Conservation (phyloP, 805 yeast genomes). For the Zygoascus biomembranicola region DNA sequence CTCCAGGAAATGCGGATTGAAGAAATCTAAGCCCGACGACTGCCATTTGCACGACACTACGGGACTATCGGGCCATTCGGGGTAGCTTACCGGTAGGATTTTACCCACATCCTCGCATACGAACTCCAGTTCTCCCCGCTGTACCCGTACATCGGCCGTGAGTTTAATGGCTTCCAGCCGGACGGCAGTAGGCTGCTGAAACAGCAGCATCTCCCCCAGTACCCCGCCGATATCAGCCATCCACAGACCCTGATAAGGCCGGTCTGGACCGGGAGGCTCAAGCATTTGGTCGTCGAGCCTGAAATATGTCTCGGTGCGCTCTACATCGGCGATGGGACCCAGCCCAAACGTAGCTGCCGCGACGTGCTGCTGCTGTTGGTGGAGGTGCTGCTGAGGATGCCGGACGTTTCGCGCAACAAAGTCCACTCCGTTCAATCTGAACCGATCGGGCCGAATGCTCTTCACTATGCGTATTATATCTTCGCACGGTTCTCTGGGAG, state of each 20-base stretch:
- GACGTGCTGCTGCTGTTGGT: background rate
- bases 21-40: constrained; percentile 1
- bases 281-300: constrained; percentile 11
- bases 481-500: constrained; percentile 4
- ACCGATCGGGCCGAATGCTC: background rate
- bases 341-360: background rate
- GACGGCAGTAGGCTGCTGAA: constrained; percentile 19
- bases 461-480: constrained; percentile 15
- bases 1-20: constrained; percentile 2
- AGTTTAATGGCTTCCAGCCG: constrained; percentile 23
- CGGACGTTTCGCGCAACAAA: background rate
- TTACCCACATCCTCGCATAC: constrained; percentile 15
- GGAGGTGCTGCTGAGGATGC: background rate
- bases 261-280: constrained; percentile 3
- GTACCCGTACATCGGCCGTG: constrained; percentile 21
- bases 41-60: constrained; percentile 4
- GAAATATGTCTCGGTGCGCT: constrained; percentile 17
- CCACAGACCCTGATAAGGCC: constrained; percentile 25
- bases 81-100: background rate
- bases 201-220: constrained; percentile 16
- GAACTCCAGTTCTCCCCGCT: constrained; percentile 23
- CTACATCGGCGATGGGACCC: background rate
- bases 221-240: constrained; percentile 17
- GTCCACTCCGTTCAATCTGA: background rate
- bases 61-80: background rate